Conservation (phyloP, 257 asterid species). For the Fraxinus excelsior region DNA sequence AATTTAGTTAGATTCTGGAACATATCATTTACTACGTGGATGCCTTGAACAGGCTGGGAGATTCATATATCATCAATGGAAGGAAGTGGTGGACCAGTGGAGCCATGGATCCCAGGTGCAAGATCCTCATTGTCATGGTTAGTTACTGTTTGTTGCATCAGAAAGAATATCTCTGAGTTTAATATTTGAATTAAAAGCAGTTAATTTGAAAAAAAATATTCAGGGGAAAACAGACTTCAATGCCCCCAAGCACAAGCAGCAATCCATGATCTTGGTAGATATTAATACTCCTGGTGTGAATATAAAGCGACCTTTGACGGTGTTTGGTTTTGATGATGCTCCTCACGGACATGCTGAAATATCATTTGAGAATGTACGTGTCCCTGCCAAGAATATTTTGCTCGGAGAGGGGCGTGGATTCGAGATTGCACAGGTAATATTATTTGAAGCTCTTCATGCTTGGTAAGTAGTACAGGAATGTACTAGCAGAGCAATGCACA, state of each 20-base stretch:
- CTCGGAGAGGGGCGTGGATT: conserved; percentile 98
- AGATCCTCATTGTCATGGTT: conserved; percentile 90
- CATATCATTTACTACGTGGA: neutral
- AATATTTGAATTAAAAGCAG: conserved; percentile 1
- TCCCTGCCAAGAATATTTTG: conserved; percentile 70
- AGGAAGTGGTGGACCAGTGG: conserved; percentile 99
- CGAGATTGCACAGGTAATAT: conserved; percentile 89
- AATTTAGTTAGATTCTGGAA: conserved; percentile 8
- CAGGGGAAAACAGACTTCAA: conserved; percentile 93
- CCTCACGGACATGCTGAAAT: conserved; percentile 99
- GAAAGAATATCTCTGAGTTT: conserved; percentile 1
- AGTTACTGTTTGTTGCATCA: conserved; percentile 27
- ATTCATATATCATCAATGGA: conserved; percentile 83
- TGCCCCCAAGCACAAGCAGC: conserved; percentile 83
- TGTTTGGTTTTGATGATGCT: conserved; percentile 95
- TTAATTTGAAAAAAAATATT: conserved; percentile 29
- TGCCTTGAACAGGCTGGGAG: conserved; percentile 54
- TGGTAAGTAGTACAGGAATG: neutral
- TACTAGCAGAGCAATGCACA: neutral
- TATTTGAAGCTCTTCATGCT: neutral
- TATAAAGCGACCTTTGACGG: conserved; percentile 75
- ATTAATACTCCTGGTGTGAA: conserved; percentile 72
- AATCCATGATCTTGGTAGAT: conserved; percentile 92
- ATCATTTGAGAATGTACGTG: conserved; percentile 65
- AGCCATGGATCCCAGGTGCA: conserved; percentile 99